Evolutionary conservation across 129 eudicot species (phyloP).

Genomic region (Escallonia herrerae): DNA sequence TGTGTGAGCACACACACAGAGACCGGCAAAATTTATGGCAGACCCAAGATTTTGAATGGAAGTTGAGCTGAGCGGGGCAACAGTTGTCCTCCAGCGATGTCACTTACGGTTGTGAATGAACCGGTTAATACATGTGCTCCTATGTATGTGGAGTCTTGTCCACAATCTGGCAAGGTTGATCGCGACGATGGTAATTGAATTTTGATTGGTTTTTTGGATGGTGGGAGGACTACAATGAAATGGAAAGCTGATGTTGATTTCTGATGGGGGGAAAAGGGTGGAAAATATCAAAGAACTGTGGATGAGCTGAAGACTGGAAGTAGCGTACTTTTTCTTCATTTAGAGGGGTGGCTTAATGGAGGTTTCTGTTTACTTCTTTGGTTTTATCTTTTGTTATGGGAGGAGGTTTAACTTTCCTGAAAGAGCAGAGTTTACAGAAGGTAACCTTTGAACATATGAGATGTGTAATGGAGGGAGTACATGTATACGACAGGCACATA

Average conservation of each 20-base stretch:
- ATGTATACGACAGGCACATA: constrained; percentile 21
- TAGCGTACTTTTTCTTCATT: constrained; percentile 13
- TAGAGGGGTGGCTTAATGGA: constrained; percentile 11
- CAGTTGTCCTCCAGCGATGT: not conserved
- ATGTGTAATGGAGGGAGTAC: constrained; percentile 16
- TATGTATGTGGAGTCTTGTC: too few relatives aligned
- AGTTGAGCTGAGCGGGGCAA: not conserved
- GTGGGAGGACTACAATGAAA: too few relatives aligned
- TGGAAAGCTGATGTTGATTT: too few relatives aligned
- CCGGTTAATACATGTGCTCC: not conserved
- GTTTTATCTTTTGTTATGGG: not conserved
- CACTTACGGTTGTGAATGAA: not conserved
- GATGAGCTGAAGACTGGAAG: too few relatives aligned
- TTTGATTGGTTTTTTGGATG: too few relatives aligned
- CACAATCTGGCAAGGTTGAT: too few relatives aligned
- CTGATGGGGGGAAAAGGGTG: too few relatives aligned
- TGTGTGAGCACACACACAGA: too few relatives aligned
- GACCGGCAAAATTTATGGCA: not conserved
- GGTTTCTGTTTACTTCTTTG: constrained; percentile 21
- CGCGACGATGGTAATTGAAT: too few relatives aligned
- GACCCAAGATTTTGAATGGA: constrained; percentile 4
- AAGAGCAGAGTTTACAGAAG: not conserved
- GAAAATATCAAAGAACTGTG: too few relatives aligned
- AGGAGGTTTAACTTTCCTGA: constrained; percentile 5
- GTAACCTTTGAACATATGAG: constrained; percentile 18